Evolutionary conservation across 805 yeast species (phyloP).

Genomic region (Kodamaea restingae): DNA sequence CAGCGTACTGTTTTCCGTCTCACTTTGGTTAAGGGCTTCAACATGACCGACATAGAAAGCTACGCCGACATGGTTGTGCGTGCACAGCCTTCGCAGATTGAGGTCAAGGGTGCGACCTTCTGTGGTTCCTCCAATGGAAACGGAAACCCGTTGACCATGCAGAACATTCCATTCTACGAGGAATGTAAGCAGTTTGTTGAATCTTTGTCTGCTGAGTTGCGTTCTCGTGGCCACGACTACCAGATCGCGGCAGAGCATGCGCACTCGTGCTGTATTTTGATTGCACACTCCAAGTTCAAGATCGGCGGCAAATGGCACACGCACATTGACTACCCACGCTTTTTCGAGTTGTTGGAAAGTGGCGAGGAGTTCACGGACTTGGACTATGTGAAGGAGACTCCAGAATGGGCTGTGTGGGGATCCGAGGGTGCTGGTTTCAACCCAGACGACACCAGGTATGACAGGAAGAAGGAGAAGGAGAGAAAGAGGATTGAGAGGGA

Average conservation of each 20-base stretch:
- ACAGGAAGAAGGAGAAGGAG: constrained; percentile 58
- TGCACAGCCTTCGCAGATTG: constrained; percentile 83
- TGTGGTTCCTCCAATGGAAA: constrained; percentile 85
- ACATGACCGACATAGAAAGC: constrained; percentile 72
- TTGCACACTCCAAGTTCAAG: constrained; percentile 71
- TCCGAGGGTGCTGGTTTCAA: constrained; percentile 82
- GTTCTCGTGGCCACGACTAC: constrained; percentile 63
- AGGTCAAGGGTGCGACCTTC: constrained; percentile 91
- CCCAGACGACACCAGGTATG: constrained; percentile 73
- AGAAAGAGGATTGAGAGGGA: constrained; percentile 44
- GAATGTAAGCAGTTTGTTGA: constrained; percentile 79
- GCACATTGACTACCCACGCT: constrained; percentile 77
- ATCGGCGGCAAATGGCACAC: constrained; percentile 78
- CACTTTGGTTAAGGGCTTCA: constrained; percentile 89
- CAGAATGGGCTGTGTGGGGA: constrained; percentile 90
- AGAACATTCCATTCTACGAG: constrained; percentile 89
- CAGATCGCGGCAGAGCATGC: constrained; percentile 94
- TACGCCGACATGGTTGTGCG: constrained; percentile 83
- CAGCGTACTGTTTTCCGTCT: constrained; percentile 90
- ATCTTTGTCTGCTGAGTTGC: constrained; percentile 56
- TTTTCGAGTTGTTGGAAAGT: constrained; percentile 62
- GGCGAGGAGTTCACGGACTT: constrained; percentile 70
- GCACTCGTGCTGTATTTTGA: constrained; percentile 85
- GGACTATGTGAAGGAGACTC: constrained; percentile 80
- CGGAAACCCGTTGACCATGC: constrained; percentile 90